Evolutionary conservation across 139 green algal species (phyloP).

Genomic region (Tetraselmis striata): DNA sequence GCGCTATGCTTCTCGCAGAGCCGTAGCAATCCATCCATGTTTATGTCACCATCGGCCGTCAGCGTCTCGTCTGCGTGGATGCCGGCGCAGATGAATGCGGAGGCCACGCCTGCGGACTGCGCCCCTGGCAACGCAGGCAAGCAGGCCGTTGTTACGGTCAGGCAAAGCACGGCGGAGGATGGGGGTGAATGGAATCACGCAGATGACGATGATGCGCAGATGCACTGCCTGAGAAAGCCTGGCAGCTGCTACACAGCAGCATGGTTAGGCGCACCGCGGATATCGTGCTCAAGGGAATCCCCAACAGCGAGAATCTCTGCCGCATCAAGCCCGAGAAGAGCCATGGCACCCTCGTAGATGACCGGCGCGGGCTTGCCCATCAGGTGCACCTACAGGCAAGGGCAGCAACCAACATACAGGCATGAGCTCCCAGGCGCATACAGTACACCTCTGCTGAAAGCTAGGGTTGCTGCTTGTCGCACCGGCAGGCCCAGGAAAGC

Average conservation of each 20-base stretch:
- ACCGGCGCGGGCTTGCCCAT: slow-evolving; percentile 77
- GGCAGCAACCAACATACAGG: neutral
- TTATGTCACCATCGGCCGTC: neutral
- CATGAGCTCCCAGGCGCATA: too few species aligned
- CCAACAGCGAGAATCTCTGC: slow-evolving; percentile 57
- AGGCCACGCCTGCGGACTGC: slow-evolving; percentile 36
- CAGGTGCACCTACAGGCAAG: slow-evolving; percentile 27
- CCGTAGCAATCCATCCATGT: slow-evolving; percentile 7
- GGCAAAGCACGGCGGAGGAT: too few species aligned
- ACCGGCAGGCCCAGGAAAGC: too few species aligned
- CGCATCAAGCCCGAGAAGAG: slow-evolving; percentile 33
- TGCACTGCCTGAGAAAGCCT: neutral
- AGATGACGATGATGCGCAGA: neutral
- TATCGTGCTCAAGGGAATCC: slow-evolving; percentile 77
- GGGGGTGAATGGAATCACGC: too few species aligned
- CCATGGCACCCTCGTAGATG: slow-evolving; percentile 58
- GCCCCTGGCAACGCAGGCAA: slow-evolving; percentile 23
- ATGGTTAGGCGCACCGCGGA: slow-evolving; percentile 34
- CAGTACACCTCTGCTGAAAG: too few species aligned
- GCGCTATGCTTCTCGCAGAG: slow-evolving; percentile 19
- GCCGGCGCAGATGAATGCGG: slow-evolving; percentile 61
- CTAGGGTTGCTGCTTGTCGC: too few species aligned
- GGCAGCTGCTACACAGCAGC: neutral
- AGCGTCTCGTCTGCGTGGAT: slow-evolving; percentile 56
- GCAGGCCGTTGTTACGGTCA: neutral